Evolutionary conservation across 345 rosid species (phyloP), one percentile per base, ranked within the genome.

Genomic region (Salix udensis): DNA sequence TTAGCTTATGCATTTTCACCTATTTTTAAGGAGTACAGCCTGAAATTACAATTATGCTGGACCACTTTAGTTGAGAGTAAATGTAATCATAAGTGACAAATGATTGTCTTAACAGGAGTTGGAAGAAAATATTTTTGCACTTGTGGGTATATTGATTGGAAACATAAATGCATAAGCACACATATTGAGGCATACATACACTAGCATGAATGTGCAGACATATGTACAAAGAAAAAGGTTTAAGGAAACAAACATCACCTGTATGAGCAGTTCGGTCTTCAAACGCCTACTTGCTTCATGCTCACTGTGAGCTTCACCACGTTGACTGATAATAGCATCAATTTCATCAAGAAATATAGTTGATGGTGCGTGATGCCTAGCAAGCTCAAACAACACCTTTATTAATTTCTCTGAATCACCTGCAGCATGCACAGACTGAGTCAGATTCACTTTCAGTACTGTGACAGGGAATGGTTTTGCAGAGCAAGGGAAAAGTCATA

Each of bases 241-340:
- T 61, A n/a, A n/a, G 50, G n/a, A 58, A 73, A 77, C 53, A 76
- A 77, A 82, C 74, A 75, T 78, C 79, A 92, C 99, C 94, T 96
- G 99, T 77, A 96, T 89, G 72, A 96, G 98, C n/a, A 96, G 91
- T 85, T 96, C 99, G 3, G 99, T 96, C 82, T 96, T 96, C 88
- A 96, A 85, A 72, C 99, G 97, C 84, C 99, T 88, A 76, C 99
- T 96, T 67, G 99, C 98, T 88, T 96, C 99, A 82, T 96, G 99
- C 84, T 96, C 99, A 84, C 97, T 93, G 23, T 88, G 86, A 44
- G 89, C 99, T 89, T 89, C 97, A 68, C 99, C 99, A 73, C 98
- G 97, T 65, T 93, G 98, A 66, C 99, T 96, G 74, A 96, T 93
- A 55, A 96, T 93, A 6, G 99, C 99, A 70, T 93, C 99, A 26